phyloP scores from a whole-genome alignment of 202 grass and related monocot species.

The Carex arenaria region DNA sequence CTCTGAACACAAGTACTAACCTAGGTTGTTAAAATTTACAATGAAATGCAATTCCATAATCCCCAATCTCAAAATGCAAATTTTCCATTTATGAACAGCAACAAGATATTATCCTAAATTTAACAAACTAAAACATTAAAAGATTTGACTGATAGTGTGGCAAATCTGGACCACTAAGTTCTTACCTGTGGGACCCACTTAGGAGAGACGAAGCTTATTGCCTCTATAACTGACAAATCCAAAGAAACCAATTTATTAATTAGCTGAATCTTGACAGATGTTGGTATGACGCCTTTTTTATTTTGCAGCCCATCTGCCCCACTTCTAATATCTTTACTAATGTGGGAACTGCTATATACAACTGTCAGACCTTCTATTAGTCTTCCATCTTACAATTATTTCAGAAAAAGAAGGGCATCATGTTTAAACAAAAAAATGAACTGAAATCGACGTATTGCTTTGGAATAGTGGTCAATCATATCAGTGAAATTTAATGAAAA shows the following conservation, averaged over 20 bases:
- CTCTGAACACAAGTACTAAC: background rate
- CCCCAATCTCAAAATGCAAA: background rate
- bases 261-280: conserved; percentile 73
- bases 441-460: background rate
- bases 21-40: background rate
- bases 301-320: conserved; percentile 94
- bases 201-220: conserved; percentile 89
- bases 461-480: background rate
- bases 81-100: background rate
- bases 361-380: conserved; percentile 34
- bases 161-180: background rate
- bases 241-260: conserved; percentile 58
- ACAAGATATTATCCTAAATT: background rate
- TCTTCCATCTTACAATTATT: background rate
- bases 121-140: background rate
- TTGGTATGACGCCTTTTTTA: conserved; percentile 57
- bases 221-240: conserved; percentile 74
- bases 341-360: conserved; percentile 41
- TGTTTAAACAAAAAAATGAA: background rate
- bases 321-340: conserved; percentile 89
- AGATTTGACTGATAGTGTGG: background rate
- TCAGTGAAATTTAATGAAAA: background rate
- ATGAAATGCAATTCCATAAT: background rate
- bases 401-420: background rate
- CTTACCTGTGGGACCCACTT: conserved; percentile 92